phyloP scores from a whole-genome alignment of 768 basidiomycete species.

The Calocybe gangraenosa region DNA sequence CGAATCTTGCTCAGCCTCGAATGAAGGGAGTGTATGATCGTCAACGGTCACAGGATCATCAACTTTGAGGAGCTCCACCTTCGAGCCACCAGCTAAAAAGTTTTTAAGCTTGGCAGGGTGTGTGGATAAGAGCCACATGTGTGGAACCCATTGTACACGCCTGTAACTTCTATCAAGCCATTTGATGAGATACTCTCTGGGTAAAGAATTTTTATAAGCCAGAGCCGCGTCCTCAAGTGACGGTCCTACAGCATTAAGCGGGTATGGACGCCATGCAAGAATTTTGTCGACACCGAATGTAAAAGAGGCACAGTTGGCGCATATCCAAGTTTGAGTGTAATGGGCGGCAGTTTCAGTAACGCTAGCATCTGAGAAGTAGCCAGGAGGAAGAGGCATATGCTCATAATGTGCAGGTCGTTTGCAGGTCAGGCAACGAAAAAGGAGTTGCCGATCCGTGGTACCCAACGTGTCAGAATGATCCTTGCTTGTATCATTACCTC shows the following conservation, averaged over 20 bases:
- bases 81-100: slow-evolving; percentile 68
- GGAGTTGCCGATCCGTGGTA: slow-evolving; percentile 25
- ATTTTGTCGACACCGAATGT: slow-evolving; percentile 74
- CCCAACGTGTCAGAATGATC: slow-evolving; percentile 24
- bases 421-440: slow-evolving; percentile 84
- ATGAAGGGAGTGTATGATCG: slow-evolving; percentile 23
- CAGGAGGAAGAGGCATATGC: slow-evolving; percentile 54
- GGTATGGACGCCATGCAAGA: slow-evolving; percentile 87
- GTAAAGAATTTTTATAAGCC: slow-evolving; percentile 57
- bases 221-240: slow-evolving; percentile 35
- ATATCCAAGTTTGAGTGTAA: slow-evolving; percentile 62
- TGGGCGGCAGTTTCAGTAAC: slow-evolving; percentile 48
- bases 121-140: slow-evolving; percentile 83
- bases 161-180: slow-evolving; percentile 80
- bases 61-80: slow-evolving; percentile 55
- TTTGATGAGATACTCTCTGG: slow-evolving; percentile 93
- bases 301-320: slow-evolving; percentile 75
- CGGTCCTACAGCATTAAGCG: slow-evolving; percentile 57
- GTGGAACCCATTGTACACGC: slow-evolving; percentile 84
- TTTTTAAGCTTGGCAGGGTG: slow-evolving; percentile 65
- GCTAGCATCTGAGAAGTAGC: slow-evolving; percentile 26
- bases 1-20: slow-evolving; percentile 40
- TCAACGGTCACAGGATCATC: slow-evolving; percentile 27
- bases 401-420: slow-evolving; percentile 80
- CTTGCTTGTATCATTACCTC: slow-evolving; percentile 1